Base-by-base conservation (phyloP, 805 yeast species). In the Trichomonascus vanleenenianus region DNA sequence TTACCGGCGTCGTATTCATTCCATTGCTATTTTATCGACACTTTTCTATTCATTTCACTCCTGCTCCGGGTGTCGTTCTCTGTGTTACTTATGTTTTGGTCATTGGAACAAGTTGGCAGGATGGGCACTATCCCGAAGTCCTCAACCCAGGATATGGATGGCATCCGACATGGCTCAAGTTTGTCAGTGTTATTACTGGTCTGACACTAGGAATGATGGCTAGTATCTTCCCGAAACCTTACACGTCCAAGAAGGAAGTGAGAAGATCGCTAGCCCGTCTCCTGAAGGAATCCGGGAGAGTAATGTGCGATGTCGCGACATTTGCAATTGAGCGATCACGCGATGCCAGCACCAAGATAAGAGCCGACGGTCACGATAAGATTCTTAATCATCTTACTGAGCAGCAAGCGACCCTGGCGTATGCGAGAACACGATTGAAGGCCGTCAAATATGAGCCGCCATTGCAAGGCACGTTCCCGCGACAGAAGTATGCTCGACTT, bases 391-490 rank as follows among this genome's bases (percentile, higher is more conserved):
- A 14, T 12, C n/a, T 38, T 14, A n/a, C 12, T 8, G 19, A n/a
- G 10, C 18, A 18, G 18, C 12, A 25, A 15, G 15, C 11, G 12
- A 11, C 11, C 16, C 5, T 38, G 31, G 40, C 30, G 5, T 12
- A 22, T n/a, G 27, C 30, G 3, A 43, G 50, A n/a, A 40, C 55
- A 10, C 42, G 51, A 3, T 40, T 40, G 1, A 19, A 53, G 8
- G 43, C 52, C 19, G 42, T 50, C 19, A 40, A 52, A 11, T 64
- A 49, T 42, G 68, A 64, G 51, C 68, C 68, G 0, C 57, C 63
- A 2, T 36, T 64, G 22, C 49, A 55, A 1, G 68, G 68, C 4
- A 44, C 49, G 3, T 64, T 65, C 56, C 68, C 68, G 3, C 48
- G 52, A 4, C 52, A 57, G 4, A 53, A 59, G 22, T 64, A 64